Evolutionary conservation across 345 rosid species (phyloP).

Genomic region (Fremontodendron californicum): DNA sequence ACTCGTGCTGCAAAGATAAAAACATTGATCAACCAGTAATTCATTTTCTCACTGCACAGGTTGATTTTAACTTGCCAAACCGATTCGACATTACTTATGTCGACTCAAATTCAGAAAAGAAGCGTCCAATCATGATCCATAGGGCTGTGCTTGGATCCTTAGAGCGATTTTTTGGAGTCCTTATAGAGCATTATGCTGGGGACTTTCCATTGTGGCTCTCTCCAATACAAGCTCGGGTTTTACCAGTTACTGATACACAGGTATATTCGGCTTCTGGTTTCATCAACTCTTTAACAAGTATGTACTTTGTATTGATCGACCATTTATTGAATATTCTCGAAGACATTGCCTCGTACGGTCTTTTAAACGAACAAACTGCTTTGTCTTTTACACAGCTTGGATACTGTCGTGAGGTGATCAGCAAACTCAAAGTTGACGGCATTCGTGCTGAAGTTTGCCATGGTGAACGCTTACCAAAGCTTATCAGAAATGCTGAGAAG

Average conservation of each 20-base stretch:
- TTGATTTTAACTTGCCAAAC: slow-evolving; percentile 89
- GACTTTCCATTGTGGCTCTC: slow-evolving; percentile 95
- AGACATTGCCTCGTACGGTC: background rate
- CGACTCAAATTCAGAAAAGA: slow-evolving; percentile 71
- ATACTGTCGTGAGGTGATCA: slow-evolving; percentile 57
- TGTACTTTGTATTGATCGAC: background rate
- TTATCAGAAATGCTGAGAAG: slow-evolving; percentile 85
- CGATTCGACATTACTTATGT: slow-evolving; percentile 82
- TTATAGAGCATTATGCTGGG: slow-evolving; percentile 94
- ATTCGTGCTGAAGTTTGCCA: slow-evolving; percentile 79
- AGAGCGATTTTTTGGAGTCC: slow-evolving; percentile 91
- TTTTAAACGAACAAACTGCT: background rate
- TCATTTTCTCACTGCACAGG: slow-evolving; percentile 40
- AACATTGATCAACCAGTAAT: background rate
- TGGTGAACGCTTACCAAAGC: slow-evolving; percentile 89
- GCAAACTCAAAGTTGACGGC: slow-evolving; percentile 52
- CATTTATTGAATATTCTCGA: background rate
- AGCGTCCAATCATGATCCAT: slow-evolving; percentile 93
- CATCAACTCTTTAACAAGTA: background rate
- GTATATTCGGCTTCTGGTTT: slow-evolving; percentile 28
- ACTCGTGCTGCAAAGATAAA: background rate
- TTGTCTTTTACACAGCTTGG: slow-evolving; percentile 43
- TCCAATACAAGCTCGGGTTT: slow-evolving; percentile 80
- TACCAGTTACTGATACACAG: slow-evolving; percentile 92
- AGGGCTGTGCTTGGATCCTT: slow-evolving; percentile 93